These are phyloP conservation scores for Candida schatavii DNA, from an alignment of 805 yeast species.

Conservation along the genomic window DNA sequence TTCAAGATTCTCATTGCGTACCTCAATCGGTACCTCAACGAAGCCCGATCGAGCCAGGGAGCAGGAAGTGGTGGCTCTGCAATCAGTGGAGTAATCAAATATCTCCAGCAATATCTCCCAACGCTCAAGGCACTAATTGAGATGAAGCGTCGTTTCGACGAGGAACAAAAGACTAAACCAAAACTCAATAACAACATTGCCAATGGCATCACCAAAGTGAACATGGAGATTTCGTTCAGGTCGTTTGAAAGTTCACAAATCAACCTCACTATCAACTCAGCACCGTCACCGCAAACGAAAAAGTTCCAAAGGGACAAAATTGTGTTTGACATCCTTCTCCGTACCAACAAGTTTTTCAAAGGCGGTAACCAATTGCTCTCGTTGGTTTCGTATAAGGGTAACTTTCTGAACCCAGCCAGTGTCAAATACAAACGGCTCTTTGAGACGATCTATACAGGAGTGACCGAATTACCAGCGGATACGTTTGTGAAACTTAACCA, in stretches of 20 bases:
- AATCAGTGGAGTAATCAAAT: constrained; percentile 32
- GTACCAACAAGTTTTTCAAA: constrained; percentile 29
- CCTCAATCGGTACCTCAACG: constrained; percentile 22
- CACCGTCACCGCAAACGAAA: constrained; percentile 18
- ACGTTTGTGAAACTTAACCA: constrained; percentile 1
- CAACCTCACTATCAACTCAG: constrained; percentile 22
- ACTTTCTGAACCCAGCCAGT: constrained; percentile 30
- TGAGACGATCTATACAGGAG: constrained; percentile 15
- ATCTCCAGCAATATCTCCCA: constrained; percentile 30
- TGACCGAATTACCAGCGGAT: neutral
- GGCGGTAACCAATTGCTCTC: constrained; percentile 16
- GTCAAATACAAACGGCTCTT: constrained; percentile 37
- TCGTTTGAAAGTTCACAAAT: constrained; percentile 31
- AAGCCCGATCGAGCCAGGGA: neutral
- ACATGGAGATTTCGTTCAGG: constrained; percentile 29
- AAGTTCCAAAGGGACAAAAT: constrained; percentile 35
- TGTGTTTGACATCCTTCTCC: constrained; percentile 23
- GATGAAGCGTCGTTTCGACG: constrained; percentile 13
- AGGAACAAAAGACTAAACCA: constrained; percentile 7
- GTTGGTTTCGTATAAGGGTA: constrained; percentile 35
- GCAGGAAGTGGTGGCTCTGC: constrained; percentile 4
- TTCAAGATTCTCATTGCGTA: constrained; percentile 19
- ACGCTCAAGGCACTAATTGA: constrained; percentile 22
- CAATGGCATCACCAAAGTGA: constrained; percentile 28
- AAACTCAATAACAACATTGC: constrained; percentile 29